Evolutionary conservation across 257 asterid genomes (phyloP).

Genomic region (Leonotis leonurus): DNA sequence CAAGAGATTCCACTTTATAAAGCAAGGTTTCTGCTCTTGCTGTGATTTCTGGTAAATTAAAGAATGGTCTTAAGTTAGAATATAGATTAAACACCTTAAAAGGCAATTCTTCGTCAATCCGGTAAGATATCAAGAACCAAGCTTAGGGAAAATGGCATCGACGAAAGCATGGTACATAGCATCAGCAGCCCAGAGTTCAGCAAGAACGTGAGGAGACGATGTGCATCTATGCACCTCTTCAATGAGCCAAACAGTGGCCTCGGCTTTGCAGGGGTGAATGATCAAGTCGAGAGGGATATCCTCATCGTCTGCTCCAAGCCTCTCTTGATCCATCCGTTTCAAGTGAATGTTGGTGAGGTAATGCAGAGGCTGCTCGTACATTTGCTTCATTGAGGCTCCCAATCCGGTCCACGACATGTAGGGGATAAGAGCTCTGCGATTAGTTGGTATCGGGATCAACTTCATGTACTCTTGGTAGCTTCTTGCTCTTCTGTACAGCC

Average conservation of each 20-base stretch:
- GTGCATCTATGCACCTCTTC: constrained; percentile 59
- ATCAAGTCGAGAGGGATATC: constrained; percentile 33
- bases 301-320: constrained; percentile 42
- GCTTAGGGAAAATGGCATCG: constrained; percentile 40
- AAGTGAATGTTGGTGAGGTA: constrained; percentile 65
- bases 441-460: constrained; percentile 43
- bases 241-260: constrained; percentile 57
- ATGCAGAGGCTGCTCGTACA: constrained; percentile 69
- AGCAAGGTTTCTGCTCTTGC: constrained; percentile 48
- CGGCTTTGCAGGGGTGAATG: constrained; percentile 58
- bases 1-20: constrained; percentile 47
- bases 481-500: constrained; percentile 38
- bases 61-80: background rate
- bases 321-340: constrained; percentile 40
- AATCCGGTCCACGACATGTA: constrained; percentile 63
- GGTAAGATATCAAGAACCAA: constrained; percentile 10
- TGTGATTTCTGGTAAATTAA: constrained; percentile 39
- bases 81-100: background rate
- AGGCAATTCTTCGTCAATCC: background rate
- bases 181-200: constrained; percentile 48
- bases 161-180: constrained; percentile 33
- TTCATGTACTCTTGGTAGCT: constrained; percentile 41
- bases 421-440: constrained; percentile 46
- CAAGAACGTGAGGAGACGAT: constrained; percentile 42
- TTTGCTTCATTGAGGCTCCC: constrained; percentile 48